Evolutionary conservation across 306 rosid genomes (phyloP).

Genomic region (Quercus glauca): DNA sequence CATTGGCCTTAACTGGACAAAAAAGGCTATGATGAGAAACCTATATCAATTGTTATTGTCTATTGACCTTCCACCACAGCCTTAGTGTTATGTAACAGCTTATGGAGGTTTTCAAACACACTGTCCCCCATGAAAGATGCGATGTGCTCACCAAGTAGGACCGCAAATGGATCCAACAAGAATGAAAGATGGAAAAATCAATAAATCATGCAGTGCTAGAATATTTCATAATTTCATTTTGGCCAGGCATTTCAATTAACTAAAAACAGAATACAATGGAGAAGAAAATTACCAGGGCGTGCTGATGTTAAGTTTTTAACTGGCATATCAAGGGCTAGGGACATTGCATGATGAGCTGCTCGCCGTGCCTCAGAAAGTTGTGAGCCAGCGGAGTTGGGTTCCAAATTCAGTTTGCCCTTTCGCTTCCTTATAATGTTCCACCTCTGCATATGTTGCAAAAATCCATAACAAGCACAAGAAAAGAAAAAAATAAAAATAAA

Average conservation of each 20-base stretch:
- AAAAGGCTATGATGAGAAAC: neutral
- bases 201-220: slow-evolving; percentile 5
- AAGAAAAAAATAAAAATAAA: slow-evolving; percentile 15
- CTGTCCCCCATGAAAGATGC: neutral
- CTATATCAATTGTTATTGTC: neutral
- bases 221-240: slow-evolving; percentile 7
- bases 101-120: neutral
- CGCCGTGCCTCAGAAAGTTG: slow-evolving; percentile 68
- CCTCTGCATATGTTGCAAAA: slow-evolving; percentile 57
- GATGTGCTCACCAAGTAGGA: neutral
- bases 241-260: slow-evolving; percentile 5
- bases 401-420: slow-evolving; percentile 40
- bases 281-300: slow-evolving; percentile 50
- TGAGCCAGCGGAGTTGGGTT: slow-evolving; percentile 36
- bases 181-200: neutral
- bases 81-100: neutral
- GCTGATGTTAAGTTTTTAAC: slow-evolving; percentile 50
- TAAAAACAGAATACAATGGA: slow-evolving; percentile 3
- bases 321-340: slow-evolving; percentile 70
- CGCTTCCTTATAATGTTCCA: slow-evolving; percentile 71
- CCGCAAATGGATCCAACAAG: neutral
- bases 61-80: neutral
- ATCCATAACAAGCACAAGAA: slow-evolving; percentile 33
- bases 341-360: slow-evolving; percentile 87
- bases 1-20: neutral